phyloP scores from a whole-genome alignment of 2,329 filamentous ascomycete species.

The Pseudogymnoascus sp. region DNA sequence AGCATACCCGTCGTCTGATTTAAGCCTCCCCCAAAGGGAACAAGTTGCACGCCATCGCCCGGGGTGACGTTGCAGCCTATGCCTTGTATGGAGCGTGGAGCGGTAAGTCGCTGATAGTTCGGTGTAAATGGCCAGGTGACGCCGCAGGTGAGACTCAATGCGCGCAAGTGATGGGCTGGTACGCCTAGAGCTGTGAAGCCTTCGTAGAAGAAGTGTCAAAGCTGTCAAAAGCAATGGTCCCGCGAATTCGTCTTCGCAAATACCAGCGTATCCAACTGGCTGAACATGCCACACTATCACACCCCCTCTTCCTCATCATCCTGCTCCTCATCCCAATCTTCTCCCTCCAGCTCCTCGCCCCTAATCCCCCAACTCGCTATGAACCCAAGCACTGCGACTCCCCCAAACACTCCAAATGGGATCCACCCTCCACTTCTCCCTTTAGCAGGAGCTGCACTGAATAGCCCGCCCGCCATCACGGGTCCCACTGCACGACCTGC shows the following conservation, averaged over 20 bases:
- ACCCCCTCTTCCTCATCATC: constrained; percentile 21
- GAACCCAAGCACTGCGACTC: constrained; percentile 74
- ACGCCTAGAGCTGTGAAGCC: not conserved
- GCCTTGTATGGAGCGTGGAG: not conserved
- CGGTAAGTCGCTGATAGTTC: not conserved
- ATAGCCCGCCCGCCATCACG: constrained; percentile 79
- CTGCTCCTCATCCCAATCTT: constrained; percentile 33
- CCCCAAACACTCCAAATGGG: constrained; percentile 63
- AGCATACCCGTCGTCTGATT: not conserved
- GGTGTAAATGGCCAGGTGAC: not conserved
- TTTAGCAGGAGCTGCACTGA: constrained; percentile 69
- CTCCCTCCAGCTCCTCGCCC: constrained; percentile 53
- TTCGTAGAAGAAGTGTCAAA: not conserved
- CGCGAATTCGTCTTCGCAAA: not conserved
- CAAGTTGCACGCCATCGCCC: not conserved
- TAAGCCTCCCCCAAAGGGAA: not conserved
- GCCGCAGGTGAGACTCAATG: no score
- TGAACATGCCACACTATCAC: not conserved
- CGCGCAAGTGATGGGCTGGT: not conserved
- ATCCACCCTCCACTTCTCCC: constrained; percentile 76
- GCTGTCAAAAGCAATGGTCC: not conserved
- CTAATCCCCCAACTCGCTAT: constrained; percentile 70
- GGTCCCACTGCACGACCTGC: constrained; percentile 83
- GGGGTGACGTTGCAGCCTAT: not conserved
- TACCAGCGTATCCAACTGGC: not conserved